Evolutionary conservation across 768 basidiomycete species (phyloP).

Genomic region (Auricularia auricula-judae): DNA sequence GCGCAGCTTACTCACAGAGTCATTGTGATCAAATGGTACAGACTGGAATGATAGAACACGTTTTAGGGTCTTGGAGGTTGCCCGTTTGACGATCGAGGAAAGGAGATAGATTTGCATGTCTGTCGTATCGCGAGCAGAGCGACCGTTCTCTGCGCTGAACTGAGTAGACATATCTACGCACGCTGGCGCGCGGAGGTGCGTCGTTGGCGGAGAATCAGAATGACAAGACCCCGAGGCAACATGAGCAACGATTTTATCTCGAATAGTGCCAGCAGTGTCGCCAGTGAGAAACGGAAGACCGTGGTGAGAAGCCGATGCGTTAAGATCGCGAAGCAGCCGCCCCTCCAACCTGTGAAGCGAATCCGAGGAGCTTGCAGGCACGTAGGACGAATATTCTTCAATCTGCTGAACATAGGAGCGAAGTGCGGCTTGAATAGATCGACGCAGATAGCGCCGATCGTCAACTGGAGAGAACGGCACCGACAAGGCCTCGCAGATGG

Average conservation of each 20-base stretch:
- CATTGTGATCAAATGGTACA: not conserved
- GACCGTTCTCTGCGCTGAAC: not conserved
- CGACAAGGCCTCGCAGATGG: no score
- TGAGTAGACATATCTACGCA: not conserved
- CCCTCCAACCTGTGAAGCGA: not conserved
- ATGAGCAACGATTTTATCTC: not conserved
- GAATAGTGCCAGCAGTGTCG: not conserved
- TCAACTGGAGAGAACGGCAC: no score
- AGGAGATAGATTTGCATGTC: not conserved
- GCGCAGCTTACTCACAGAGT: not conserved
- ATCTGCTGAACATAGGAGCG: not conserved
- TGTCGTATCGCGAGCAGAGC: not conserved
- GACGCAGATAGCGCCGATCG: no score
- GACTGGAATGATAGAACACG: not conserved
- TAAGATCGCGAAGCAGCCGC: not conserved
- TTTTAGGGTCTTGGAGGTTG: not conserved
- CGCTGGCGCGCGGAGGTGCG: not conserved
- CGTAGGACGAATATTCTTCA: not conserved
- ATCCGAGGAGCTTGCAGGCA: not conserved
- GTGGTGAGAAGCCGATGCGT: not conserved
- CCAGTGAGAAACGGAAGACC: not conserved
- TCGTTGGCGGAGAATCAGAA: not conserved
- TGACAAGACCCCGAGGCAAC: not conserved
- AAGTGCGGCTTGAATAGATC: not conserved
- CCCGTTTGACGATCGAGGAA: not conserved